phyloP scores from a whole-genome alignment of 495 filamentous ascomycete species.

The Lasiosphaeria hispida region DNA sequence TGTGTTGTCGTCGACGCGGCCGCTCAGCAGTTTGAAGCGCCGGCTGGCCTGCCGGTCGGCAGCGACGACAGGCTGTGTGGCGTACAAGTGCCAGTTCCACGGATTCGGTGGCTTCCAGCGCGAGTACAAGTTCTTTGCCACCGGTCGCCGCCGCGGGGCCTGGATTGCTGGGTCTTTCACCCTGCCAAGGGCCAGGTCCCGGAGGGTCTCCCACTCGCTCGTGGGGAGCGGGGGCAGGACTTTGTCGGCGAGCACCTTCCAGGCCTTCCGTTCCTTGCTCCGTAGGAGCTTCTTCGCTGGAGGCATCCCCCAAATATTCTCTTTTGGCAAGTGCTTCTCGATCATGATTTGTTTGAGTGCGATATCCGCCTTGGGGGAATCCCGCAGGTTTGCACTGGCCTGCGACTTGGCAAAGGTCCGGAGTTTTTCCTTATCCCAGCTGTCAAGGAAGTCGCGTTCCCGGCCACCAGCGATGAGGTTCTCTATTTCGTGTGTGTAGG shows the following conservation, averaged over 20 bases:
- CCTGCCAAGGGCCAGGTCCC: slow-evolving; percentile 56
- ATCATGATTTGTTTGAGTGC: slow-evolving; percentile 45
- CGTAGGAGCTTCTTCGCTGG: slow-evolving; percentile 49
- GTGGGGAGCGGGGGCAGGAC: slow-evolving; percentile 71
- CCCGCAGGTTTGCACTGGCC: not conserved
- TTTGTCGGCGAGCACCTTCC: slow-evolving; percentile 50
- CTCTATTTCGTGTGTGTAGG: slow-evolving; percentile 2
- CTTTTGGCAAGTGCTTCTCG: slow-evolving; percentile 48
- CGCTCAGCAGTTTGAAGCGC: slow-evolving; percentile 33
- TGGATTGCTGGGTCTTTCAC: slow-evolving; percentile 37
- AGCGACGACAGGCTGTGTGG: slow-evolving; percentile 12
- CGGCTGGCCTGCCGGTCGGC: slow-evolving; percentile 22
- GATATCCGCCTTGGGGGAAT: slow-evolving; percentile 32
- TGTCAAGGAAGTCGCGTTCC: slow-evolving; percentile 41
- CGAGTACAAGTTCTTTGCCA: slow-evolving; percentile 4
- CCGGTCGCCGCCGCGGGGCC: slow-evolving; percentile 28
- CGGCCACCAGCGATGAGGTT: slow-evolving; percentile 4
- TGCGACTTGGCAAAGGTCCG: slow-evolving; percentile 29
- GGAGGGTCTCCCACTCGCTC: slow-evolving; percentile 62
- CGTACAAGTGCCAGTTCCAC: slow-evolving; percentile 31
- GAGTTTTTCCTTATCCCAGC: slow-evolving; percentile 40
- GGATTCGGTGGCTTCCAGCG: not conserved
- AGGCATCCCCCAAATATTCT: slow-evolving; percentile 63
- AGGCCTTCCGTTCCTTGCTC: slow-evolving; percentile 62
- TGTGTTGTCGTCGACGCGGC: slow-evolving; percentile 33